Evolutionary conservation across 129 eudicot genomes (phyloP), one percentile per base, ranked within the genome.

Genomic region (Lactuca sativa): DNA sequence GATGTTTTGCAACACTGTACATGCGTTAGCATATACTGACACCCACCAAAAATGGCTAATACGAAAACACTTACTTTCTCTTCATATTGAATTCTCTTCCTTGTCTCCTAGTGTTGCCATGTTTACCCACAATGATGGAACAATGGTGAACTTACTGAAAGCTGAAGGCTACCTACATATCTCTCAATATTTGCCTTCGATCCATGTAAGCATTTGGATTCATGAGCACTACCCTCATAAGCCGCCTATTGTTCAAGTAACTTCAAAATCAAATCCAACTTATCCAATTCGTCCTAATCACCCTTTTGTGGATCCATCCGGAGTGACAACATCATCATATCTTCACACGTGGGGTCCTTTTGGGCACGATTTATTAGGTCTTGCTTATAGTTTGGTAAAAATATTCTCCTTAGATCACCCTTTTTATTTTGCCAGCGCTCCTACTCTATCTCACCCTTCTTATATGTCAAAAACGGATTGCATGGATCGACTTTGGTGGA

Each of bases 31-130:
- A 12, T 90, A 87, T 74, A n/a, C 65, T 0, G 86, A 84, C 68
- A 81, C 89, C 1, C 75, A 80, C 63, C 88, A 90, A 33, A 90
- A 86, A 78, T 80, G 82, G 89, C 21, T 87, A n/a, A 86, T 90
- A 18, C 80, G 91, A 15, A 31, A 78, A 13, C 95, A 90, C 61
- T 82, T 90, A 32, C 51, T 84, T 6, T 54, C 84, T 5, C 82
- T 90, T 32, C 69, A 74, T 40, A 73, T 70, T 25, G 81, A 85
- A 60, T 87, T 78, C 51, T 80, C 86, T 0, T 72, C 77, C 25
- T 66, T 90, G 43, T 9, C 48, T 12, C 91, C 95, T 21, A 53
- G 67, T 4, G 48, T 80, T 1, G 80, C 43, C 40, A 32, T 51
- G 11, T 86, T 80, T 66, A 31, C 60, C 32, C 82, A 90, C 83